These are phyloP conservation scores for Elaeis guineensis DNA, from an alignment of 176 grass and related monocot species.

Conservation along the genomic window DNA sequence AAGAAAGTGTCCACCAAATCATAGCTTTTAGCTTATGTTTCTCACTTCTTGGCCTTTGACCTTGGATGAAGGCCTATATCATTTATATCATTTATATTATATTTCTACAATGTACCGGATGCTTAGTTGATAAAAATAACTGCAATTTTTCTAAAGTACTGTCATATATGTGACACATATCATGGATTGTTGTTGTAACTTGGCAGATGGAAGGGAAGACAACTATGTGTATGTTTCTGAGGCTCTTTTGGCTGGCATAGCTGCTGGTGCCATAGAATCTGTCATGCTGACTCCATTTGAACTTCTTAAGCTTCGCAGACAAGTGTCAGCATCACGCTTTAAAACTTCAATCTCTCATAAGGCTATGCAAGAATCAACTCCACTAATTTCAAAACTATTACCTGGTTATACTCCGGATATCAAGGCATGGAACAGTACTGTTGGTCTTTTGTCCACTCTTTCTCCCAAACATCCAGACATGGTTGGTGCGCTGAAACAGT, in stretches of 20 bases:
- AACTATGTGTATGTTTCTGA: conserved; percentile 76
- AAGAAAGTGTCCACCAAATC: too few relatives aligned
- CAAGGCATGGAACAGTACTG: conserved; percentile 49
- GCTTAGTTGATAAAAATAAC: too few relatives aligned
- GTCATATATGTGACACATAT: too few relatives aligned
- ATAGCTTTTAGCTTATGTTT: too few relatives aligned
- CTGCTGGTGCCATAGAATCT: conserved; percentile 56
- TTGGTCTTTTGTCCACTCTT: conserved; percentile 67
- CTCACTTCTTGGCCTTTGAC: too few relatives aligned
- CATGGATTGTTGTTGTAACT: background rate
- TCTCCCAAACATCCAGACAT: conserved; percentile 54
- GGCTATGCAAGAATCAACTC: conserved; percentile 31
- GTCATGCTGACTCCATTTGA: conserved; percentile 78
- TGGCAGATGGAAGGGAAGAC: conserved; percentile 77
- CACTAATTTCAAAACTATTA: conserved; percentile 57
- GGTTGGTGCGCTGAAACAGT: conserved; percentile 57
- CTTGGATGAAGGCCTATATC: too few relatives aligned
- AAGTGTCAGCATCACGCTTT: conserved; percentile 52
- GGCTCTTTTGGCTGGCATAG: conserved; percentile 74
- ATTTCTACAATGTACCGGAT: too few relatives aligned
- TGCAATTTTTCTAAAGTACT: too few relatives aligned
- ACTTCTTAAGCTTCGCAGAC: conserved; percentile 67
- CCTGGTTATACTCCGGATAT: conserved; percentile 57
- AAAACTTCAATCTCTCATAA: conserved; percentile 23
- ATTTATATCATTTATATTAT: too few relatives aligned